Percentiles rank a stretch among this genome's conserved stretches.
Conservation (phyloP, 352 stramenopile genomes). For the Globisporangium mamillatum region DNA sequence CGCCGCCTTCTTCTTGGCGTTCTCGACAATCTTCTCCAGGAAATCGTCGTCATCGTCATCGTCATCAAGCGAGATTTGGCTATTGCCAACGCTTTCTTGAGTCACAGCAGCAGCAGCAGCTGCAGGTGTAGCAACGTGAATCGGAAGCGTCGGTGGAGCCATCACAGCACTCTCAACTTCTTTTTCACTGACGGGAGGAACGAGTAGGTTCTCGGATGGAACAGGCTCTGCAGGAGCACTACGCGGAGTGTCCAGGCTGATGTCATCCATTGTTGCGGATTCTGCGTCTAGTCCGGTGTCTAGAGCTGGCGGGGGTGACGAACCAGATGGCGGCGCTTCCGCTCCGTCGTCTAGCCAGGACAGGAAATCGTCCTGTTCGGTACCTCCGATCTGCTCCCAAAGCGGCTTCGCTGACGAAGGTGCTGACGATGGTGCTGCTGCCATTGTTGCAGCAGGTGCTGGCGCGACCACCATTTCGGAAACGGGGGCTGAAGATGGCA, state of each 20-base stretch:
- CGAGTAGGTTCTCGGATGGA: not conserved
- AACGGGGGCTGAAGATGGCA: conserved; percentile 5
- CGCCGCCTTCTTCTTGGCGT: conserved; percentile 39
- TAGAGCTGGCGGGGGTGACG: not conserved
- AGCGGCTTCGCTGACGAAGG: conserved; percentile 12
- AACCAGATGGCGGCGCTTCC: not conserved
- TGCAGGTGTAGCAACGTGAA: conserved; percentile 7
- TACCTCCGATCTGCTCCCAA: conserved; percentile 31
- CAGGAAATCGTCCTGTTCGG: conserved; percentile 65
- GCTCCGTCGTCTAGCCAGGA: conserved; percentile 73
- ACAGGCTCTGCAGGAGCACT: not conserved
- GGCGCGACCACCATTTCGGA: not conserved
- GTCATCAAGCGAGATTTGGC: conserved; percentile 35
- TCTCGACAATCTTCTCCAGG: conserved; percentile 60
- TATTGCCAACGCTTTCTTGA: not conserved
- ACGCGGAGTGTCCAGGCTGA: conserved; percentile 8
- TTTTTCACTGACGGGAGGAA: not conserved
- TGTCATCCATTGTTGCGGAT: conserved; percentile 17
- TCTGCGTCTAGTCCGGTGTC: not conserved
- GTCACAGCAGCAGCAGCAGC: not conserved
- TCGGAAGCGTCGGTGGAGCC: conserved; percentile 17
- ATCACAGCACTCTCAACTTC: not conserved
- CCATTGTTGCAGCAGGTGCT: not conserved
- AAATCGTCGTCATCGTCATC: conserved; percentile 39
- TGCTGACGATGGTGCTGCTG: not conserved